Percentiles rank a stretch among this genome's conserved stretches.
These are phyloP conservation scores for Triticum turgidum DNA, from an alignment of 176 grass and related monocot species.

Conservation along the genomic window DNA sequence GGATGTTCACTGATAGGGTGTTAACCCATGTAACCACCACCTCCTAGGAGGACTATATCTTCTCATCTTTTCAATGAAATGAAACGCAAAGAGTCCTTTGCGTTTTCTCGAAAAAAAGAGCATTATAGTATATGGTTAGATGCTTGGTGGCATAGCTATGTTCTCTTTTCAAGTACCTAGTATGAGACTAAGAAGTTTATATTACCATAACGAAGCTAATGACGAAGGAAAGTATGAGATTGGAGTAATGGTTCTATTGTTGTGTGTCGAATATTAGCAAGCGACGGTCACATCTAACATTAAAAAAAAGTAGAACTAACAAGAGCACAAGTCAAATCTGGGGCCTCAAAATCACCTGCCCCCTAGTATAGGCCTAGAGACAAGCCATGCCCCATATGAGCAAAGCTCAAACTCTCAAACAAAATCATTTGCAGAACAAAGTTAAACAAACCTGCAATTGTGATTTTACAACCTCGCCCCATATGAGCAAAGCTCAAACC, in stretches of 20 bases:
- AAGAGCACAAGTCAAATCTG: not conserved
- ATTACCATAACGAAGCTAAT: not conserved
- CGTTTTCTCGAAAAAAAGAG: not conserved
- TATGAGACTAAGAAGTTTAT: not conserved
- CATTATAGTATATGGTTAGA: conserved; percentile 1
- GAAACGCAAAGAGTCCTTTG: too few species aligned
- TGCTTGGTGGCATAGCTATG: not conserved
- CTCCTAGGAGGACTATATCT: too few species aligned
- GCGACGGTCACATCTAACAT: not conserved
- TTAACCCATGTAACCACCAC: too few species aligned
- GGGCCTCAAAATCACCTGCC: not conserved
- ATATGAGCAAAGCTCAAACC: conserved; percentile 1
- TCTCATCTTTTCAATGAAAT: too few species aligned
- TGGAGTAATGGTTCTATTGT: not conserved
- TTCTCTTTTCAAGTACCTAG: not conserved
- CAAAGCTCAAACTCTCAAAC: conserved; percentile 7
- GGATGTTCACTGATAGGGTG: too few species aligned
- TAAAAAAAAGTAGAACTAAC: not conserved
- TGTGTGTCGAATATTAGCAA: not conserved
- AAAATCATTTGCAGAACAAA: conserved; percentile 16
- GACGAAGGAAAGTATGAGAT: not conserved
- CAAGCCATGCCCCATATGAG: conserved; percentile 10
- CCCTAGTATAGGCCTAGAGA: not conserved
- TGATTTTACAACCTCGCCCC: conserved; percentile 47
- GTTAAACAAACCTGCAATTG: conserved; percentile 72